Base-by-base conservation (phyloP, 805 yeast genomes). In the Saturnispora kantuleensis region DNA sequence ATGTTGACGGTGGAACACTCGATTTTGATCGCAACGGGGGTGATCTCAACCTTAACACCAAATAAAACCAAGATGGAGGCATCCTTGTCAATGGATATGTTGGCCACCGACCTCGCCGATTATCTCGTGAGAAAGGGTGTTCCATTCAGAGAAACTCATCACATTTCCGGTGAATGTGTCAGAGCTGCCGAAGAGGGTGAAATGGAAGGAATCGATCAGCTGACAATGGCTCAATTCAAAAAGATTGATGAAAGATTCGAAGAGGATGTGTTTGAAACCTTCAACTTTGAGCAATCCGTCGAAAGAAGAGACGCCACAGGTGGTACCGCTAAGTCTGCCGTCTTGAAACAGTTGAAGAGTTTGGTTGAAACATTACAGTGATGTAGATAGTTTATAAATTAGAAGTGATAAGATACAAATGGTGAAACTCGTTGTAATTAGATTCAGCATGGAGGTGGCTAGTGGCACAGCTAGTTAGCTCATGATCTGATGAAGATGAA, bases 121-220 rank as follows among this genome's bases (percentile, higher is more conserved):
- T 93, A 93, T 64, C 73, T 93, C 52, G 99, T 93, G 42, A 82
- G 96, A 69, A 89, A 83, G 65, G 98, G 98, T 49, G 98, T 93
- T 53, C 98, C 98, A 46, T 93, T 93, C 70, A 86, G 99, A 71
- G 97, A 93, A 68, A 93, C 98, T 1, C 99, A 93, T 68, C 97
- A 93, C 65, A 93, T 93, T 50, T 87, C 97, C 6, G 99, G 99
- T 46, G 96, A 88, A 65, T 93, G 97, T 68, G 99, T 93, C 38
- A 79, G 95, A 50, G 64, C 68, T 38, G 96, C 97, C 5, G 99
- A 93, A 69, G 89, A 77, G 49, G 65, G 71, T 48, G 74, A 74
- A 16, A 68, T 86, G 36, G 68, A 81, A 7, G 97, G 97, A 43
- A 93, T 93, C 61, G 97, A 93, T 64, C 69, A 88, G 62, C 71